Evolutionary conservation across 139 green algal genomes (phyloP).

Genomic region (Zygnema circumcarinatum): DNA sequence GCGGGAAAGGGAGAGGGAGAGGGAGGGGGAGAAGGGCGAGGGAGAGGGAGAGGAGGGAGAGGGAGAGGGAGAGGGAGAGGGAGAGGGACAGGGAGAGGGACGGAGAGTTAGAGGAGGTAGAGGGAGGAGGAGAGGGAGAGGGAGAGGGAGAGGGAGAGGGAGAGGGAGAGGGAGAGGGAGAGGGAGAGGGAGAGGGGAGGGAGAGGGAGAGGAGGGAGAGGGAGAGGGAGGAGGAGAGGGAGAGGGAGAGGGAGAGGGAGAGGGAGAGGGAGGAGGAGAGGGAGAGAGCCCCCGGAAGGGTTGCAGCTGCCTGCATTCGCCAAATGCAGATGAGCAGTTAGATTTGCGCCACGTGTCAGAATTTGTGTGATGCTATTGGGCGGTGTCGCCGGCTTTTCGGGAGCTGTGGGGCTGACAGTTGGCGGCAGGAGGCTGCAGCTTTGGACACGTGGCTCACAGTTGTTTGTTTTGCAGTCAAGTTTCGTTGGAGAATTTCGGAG

Average conservation of each 20-base stretch:
- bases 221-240: background rate
- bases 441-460: background rate
- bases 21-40: background rate
- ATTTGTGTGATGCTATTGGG: background rate
- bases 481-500: background rate
- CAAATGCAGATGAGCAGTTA: background rate
- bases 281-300: conserved; percentile 11
- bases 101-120: background rate
- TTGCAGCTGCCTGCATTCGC: background rate
- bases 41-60: background rate
- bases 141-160: background rate
- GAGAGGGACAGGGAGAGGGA: background rate
- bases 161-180: background rate
- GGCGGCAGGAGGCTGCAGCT: background rate
- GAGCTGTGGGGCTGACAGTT: background rate
- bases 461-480: background rate
- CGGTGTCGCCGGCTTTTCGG: background rate
- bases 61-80: conserved; percentile 9
- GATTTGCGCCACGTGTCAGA: background rate
- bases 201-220: background rate
- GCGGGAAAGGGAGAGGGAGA: background rate
- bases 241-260: conserved; percentile 6
- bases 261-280: background rate
- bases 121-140: background rate
- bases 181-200: conserved; percentile 7